Percentiles rank a stretch among this genome's conserved stretches.
Conservation (phyloP, 345 rosid genomes). For the Sonneratia alba region DNA sequence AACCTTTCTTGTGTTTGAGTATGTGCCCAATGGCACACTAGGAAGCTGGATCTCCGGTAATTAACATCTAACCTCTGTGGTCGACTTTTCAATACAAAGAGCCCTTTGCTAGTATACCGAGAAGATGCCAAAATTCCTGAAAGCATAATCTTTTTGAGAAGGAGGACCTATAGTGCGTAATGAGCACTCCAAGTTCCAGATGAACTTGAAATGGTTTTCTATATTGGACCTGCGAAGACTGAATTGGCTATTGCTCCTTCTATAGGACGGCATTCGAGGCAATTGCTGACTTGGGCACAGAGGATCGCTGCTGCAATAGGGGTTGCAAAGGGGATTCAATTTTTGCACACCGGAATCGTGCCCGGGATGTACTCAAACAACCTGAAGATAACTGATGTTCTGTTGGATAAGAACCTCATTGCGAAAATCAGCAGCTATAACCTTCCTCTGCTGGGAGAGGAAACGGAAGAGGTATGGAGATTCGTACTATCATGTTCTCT, state of each 20-base stretch:
- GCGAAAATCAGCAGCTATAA: constrained; percentile 83
- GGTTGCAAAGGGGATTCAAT: constrained; percentile 78
- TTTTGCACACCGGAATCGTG: constrained; percentile 80
- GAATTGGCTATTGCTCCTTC: neutral
- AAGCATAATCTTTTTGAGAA: no score
- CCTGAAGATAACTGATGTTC: constrained; percentile 71
- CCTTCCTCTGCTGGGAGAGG: constrained; percentile 66
- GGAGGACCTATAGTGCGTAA: no score
- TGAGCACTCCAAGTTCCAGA: no score
- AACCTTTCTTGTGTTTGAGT: constrained; percentile 82
- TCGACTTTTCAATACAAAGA: neutral
- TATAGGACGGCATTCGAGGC: constrained; percentile 37
- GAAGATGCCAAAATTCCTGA: no score
- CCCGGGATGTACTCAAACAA: constrained; percentile 76
- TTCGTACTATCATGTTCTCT: neutral
- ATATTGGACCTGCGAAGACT: no score
- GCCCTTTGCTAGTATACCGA: no score
- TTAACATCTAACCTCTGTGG: neutral
- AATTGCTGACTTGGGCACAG: constrained; percentile 63
- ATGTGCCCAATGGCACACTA: constrained; percentile 75
- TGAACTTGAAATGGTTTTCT: neutral
- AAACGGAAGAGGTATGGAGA: constrained; percentile 42
- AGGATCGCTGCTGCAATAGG: constrained; percentile 81
- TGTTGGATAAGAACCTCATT: constrained; percentile 67
- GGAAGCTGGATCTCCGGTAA: constrained; percentile 89